Base-by-base conservation (phyloP, 2,329 filamentous ascomycete genomes). In the Aureobasidium pullulans region DNA sequence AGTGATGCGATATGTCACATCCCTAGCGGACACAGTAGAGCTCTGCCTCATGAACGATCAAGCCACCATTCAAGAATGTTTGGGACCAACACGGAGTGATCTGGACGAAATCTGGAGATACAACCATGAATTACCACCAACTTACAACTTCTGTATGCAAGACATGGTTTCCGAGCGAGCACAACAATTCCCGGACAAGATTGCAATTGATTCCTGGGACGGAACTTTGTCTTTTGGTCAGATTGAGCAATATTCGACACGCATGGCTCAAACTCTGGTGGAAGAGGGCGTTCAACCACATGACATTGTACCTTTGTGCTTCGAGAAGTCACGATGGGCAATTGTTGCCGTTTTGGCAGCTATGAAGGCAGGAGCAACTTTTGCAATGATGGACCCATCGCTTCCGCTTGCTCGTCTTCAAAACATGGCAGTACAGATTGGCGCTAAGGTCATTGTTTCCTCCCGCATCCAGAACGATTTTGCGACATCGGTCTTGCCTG, bases 321-420 rank as follows among this genome's bases (percentile, higher is more conserved):
- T 69, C 29, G 64, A 67, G 46, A 69, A 69, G 53, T 67, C 64
- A 16, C 62, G 58, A 60, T 70, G 66, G 66, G 65, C 61, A 43
- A 62, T 62, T 37, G 64, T 70, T 40, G 67, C 63, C 19, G 66
- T 68, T 44, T 58, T 66, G 46, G 68, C 62, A 31, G 57, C 62
- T n/a, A 66, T 71, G 62, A 72, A 71, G 61, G 66, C 66, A 11
- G 69, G 69, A 32, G 66, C 62, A 8, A 63, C 66, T 15, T 65
- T 66, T 19, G 66, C 68, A 1, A 58, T 65, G 23, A 64, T 70
- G 50, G 69, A 71, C 43, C 61, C 65, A 15, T 64, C 62, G 3
- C 61, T 64, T 19, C 68, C 68, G 9, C 15, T 58, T 11, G 65
- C 62, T 19, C 65, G 69, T 15, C 63, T 70, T 7, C 59, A 64